Percentiles rank a stretch among this genome's conserved stretches.
Evolutionary conservation across 345 rosid species (phyloP).

Genomic region (Corchorus capsularis): DNA sequence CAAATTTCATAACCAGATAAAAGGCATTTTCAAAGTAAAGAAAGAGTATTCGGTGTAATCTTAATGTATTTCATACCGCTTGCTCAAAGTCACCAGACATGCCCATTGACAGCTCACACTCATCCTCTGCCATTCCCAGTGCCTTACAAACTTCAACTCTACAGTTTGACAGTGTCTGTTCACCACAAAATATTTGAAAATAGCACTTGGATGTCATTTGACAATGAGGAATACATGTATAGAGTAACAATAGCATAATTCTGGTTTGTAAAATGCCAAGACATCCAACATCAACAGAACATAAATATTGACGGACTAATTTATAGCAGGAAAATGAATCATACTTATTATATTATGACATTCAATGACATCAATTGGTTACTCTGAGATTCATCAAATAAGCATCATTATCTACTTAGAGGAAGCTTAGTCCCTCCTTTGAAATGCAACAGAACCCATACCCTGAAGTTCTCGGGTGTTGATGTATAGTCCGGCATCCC

Average conservation of each 20-base stretch:
- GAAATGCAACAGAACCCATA: constrained; percentile 22
- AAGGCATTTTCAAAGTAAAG: not conserved
- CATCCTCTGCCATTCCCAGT: constrained; percentile 64
- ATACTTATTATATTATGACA: not conserved
- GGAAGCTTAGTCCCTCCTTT: not conserved
- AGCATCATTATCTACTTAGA: not conserved
- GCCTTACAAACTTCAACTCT: constrained; percentile 82
- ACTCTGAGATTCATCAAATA: not conserved
- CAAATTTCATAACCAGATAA: not conserved
- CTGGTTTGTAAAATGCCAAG: not conserved
- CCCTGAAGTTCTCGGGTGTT: constrained; percentile 90
- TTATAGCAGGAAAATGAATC: not conserved
- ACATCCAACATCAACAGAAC: not conserved
- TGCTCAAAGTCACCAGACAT: constrained; percentile 93
- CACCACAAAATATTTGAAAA: constrained; percentile 12
- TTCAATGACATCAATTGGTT: not conserved
- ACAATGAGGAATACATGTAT: not conserved
- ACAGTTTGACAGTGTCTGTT: constrained; percentile 69
- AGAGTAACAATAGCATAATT: constrained; percentile 8
- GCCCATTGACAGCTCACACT: constrained; percentile 92
- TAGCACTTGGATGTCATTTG: not conserved
- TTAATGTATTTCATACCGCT: constrained; percentile 51
- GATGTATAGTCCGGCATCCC: constrained; percentile 91
- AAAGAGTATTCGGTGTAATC: not conserved
- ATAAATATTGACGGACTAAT: not conserved